Percentiles rank a stretch among this genome's conserved stretches.
phyloP scores from a whole-genome alignment of 2,329 filamentous ascomycete species.

The Rutstroemia sp. region DNA sequence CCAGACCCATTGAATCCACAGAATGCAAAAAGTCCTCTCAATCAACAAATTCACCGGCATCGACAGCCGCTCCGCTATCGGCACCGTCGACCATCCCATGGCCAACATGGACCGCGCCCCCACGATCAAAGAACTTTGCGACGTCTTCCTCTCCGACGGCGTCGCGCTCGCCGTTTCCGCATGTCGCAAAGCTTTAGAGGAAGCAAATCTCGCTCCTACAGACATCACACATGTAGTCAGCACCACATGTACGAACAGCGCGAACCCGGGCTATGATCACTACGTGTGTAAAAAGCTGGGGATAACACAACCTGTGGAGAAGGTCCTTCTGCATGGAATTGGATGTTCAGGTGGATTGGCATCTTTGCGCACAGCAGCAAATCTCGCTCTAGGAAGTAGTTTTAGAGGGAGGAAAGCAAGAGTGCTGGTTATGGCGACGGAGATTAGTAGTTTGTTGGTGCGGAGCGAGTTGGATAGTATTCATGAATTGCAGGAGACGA shows the following conservation, averaged over 20 bases:
- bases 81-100: slow-evolving; percentile 50
- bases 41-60: slow-evolving; percentile 61
- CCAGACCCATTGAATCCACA: slow-evolving; percentile 24
- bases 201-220: slow-evolving; percentile 42
- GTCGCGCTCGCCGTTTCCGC: slow-evolving; percentile 50
- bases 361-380: slow-evolving; percentile 54
- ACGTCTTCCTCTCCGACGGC: slow-evolving; percentile 48
- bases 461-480: slow-evolving; percentile 60
- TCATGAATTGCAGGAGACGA: slow-evolving; percentile 48
- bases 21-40: slow-evolving; percentile 54
- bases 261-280: slow-evolving; percentile 62
- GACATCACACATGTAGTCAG: slow-evolving; percentile 61
- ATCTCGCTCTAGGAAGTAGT: slow-evolving; percentile 56
- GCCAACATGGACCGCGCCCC: slow-evolving; percentile 50
- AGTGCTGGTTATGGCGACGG: slow-evolving; percentile 57
- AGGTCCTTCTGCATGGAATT: slow-evolving; percentile 57
- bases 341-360: slow-evolving; percentile 60
- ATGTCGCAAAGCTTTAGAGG: slow-evolving; percentile 46
- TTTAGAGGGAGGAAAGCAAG: slow-evolving; percentile 52
- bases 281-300: slow-evolving; percentile 53
- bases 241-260: slow-evolving; percentile 62
- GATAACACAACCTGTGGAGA: slow-evolving; percentile 51
- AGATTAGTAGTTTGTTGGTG: slow-evolving; percentile 53
- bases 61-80: slow-evolving; percentile 54
- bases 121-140: slow-evolving; percentile 47